Evolutionary conservation across 805 yeast genomes (phyloP).

Genomic region (Candida qinlingensis): DNA sequence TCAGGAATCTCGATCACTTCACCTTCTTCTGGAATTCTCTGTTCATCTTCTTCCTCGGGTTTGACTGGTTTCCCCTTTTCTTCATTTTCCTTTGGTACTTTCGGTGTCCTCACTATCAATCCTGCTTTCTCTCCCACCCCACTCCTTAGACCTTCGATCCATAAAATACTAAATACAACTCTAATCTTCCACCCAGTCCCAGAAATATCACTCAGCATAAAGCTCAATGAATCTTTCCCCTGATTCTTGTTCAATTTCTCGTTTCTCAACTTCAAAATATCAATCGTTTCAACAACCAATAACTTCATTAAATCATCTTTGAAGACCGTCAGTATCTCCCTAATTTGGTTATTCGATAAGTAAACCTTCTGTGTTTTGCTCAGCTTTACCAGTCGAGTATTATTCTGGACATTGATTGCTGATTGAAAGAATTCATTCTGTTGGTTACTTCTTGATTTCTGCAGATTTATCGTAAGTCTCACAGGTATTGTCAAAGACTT

Average conservation of each 20-base stretch:
- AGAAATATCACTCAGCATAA: slow-evolving; percentile 5
- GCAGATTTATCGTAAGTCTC: slow-evolving; percentile 4
- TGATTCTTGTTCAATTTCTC: not conserved
- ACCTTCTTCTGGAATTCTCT: slow-evolving; percentile 18
- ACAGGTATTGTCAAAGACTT: not conserved
- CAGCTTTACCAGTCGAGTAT: slow-evolving; percentile 4
- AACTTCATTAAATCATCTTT: slow-evolving; percentile 12
- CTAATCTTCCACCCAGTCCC: slow-evolving; percentile 18
- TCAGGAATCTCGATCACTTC: slow-evolving; percentile 1
- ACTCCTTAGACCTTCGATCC: slow-evolving; percentile 5
- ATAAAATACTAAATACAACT: slow-evolving; percentile 8
- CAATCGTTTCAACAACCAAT: slow-evolving; percentile 13
- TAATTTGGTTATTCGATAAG: slow-evolving; percentile 19
- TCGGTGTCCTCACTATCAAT: slow-evolving; percentile 15
- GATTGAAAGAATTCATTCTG: slow-evolving; percentile 1
- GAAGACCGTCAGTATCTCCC: slow-evolving; percentile 10
- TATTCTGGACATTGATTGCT: slow-evolving; percentile 6
- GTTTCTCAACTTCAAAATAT: slow-evolving; percentile 3
- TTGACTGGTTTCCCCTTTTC: not conserved
- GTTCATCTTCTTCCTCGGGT: slow-evolving; percentile 12
- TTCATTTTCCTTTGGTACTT: not conserved
- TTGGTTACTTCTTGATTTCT: not conserved
- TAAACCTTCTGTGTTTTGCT: slow-evolving; percentile 6
- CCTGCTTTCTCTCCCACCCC: not conserved
- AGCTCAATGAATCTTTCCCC: not conserved